Base-by-base conservation (phyloP, 2,329 filamentous ascomycete genomes). In the Xylaria sp. region DNA sequence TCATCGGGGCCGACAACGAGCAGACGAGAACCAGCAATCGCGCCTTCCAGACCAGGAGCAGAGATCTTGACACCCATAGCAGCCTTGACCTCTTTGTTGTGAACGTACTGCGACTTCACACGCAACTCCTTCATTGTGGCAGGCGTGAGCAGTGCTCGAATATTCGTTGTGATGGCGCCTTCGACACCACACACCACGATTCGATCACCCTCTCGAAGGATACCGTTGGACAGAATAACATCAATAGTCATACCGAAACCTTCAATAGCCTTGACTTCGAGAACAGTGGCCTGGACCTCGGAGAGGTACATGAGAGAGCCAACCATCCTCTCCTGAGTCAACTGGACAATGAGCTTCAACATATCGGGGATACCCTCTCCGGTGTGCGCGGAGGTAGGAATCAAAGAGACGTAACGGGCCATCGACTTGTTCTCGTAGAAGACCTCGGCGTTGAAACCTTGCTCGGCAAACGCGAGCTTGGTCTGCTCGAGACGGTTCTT, bases 71-170 rank as follows among this genome's bases (percentile, higher is more conserved):
- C 91, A 89, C 94, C 94, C 71, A 99, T 84, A 7, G 94, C 92
- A 18, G 95, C 94, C 82, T 97, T 99, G 78, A 97, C 92, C 75
- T 96, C 92, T 80, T 99, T 97, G 80, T 99, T 97, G 80, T 99
- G 95, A 35, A 99, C 93, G 71, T 99, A 99, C 64, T 88, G 84
- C 2, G 92, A 96, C 78, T 97, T 97, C 70, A 99, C 85, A 74
- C 95, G 92, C 65, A 99, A 77, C 75, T 99, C 94, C 73, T 91
- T 94, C 73, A 99, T 86, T 62, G 92, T 90, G 9, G 92, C 92
- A 1, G 94, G 94, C 2, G 94, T 99, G 55, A 99, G 81, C 30
- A 99, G 83, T 11, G 94, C 95, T 78, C 94, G 86, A 70, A 99
- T 94, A 68, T 97, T 97, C 5, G 94, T 99, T 61, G 88, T 85